These are phyloP conservation scores for Penicillium decumbens DNA, from an alignment of 2,329 filamentous ascomycete genomes.

Conservation along the genomic window DNA sequence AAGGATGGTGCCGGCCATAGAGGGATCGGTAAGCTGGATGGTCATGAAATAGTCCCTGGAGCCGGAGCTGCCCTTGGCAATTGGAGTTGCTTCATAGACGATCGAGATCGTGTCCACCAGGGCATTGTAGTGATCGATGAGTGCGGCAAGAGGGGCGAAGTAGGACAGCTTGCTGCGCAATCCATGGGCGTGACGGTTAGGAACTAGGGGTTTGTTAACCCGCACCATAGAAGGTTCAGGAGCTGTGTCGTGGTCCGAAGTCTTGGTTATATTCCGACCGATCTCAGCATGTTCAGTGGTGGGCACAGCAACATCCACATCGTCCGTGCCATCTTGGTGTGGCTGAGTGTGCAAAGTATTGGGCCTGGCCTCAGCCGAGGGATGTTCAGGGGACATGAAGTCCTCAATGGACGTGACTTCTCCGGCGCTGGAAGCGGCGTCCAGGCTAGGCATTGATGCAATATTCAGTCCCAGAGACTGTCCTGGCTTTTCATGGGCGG, in stretches of 20 bases:
- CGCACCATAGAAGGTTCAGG: slow-evolving; percentile 1
- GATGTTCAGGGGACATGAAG: background rate
- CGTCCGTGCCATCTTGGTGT: background rate
- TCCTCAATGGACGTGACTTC: background rate
- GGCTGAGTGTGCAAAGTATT: background rate
- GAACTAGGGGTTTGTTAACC: slow-evolving; percentile 4
- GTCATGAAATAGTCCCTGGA: slow-evolving; percentile 41
- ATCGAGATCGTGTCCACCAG: slow-evolving; percentile 43
- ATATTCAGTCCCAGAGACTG: background rate
- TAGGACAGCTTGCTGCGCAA: slow-evolving; percentile 42
- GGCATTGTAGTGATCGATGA: slow-evolving; percentile 41
- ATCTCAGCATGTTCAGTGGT: background rate
- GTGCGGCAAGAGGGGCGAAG: slow-evolving; percentile 41
- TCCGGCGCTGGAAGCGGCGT: background rate
- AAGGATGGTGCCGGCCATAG: slow-evolving; percentile 38
- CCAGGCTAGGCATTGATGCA: background rate
- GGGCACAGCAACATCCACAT: background rate
- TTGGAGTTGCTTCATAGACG: slow-evolving; percentile 31
- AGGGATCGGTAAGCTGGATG: slow-evolving; percentile 44
- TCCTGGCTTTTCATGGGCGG: background rate
- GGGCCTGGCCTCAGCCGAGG: background rate
- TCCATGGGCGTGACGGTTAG: slow-evolving; percentile 32
- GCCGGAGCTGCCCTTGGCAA: slow-evolving; percentile 34
- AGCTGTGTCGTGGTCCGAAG: background rate
- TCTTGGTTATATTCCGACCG: background rate